Evolutionary conservation across 305 asterid species (phyloP).

Genomic region (Fraxinus paxiana): DNA sequence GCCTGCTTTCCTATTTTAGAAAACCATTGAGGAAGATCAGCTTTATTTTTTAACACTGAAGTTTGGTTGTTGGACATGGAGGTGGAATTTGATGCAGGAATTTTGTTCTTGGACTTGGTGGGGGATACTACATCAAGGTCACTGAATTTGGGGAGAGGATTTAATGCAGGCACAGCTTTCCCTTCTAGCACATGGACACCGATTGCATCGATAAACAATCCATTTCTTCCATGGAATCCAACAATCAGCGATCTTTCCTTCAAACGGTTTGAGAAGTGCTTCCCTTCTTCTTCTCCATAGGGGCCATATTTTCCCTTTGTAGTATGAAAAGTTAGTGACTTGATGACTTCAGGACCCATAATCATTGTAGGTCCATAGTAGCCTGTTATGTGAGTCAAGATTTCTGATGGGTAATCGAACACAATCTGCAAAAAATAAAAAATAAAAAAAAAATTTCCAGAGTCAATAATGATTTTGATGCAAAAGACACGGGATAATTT

Average conservation of each 20-base stretch:
- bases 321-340: constrained; percentile 70
- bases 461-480: neutral
- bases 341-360: constrained; percentile 69
- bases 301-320: constrained; percentile 68
- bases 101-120: constrained; percentile 21
- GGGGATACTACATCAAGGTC: constrained; percentile 12
- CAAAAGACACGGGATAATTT: neutral
- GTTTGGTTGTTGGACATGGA: constrained; percentile 19
- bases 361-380: constrained; percentile 53
- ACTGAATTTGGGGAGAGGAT: constrained; percentile 12
- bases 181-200: constrained; percentile 66
- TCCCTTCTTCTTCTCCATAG: constrained; percentile 72
- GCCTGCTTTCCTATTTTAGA: constrained; percentile 43
- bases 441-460: neutral
- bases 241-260: constrained; percentile 53
- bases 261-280: constrained; percentile 50
- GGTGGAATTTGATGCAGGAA: neutral
- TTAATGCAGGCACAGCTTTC: constrained; percentile 19
- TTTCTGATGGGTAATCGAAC: constrained; percentile 64
- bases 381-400: constrained; percentile 70
- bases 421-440: constrained; percentile 56
- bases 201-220: constrained; percentile 69
- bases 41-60: constrained; percentile 21
- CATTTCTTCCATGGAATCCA: constrained; percentile 81
- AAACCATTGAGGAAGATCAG: constrained; percentile 38